Evolutionary conservation across 805 yeast species (phyloP), one percentile per base, ranked within the genome.

Genomic region (Metschnikowia continentalis): DNA sequence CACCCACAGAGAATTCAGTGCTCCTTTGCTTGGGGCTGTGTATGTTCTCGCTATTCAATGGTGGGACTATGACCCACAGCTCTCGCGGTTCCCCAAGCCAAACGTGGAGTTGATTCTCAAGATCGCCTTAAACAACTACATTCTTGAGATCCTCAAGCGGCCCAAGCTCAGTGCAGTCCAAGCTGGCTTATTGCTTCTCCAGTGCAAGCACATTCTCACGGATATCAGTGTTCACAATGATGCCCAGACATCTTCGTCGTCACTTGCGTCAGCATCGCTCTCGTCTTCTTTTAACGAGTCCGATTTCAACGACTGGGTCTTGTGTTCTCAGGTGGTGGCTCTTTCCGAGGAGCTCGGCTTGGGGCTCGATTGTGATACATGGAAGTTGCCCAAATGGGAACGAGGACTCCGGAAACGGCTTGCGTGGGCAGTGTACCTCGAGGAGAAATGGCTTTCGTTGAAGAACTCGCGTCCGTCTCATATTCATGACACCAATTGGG

Each of bases 321-420:
- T 91, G 38, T 86, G 89, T 63, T 87, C 95, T 2, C 95, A 89
- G 57, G 88, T 92, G 20, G 91, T 89, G 5, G 86, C 96, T 0
- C 68, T 91, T 17, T 84, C 97, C 0, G 97, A 92, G 67, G 96
- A 92, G 58, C 72, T 92, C 15, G 97, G 98, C 0, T 72, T 92
- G 10, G 96, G 96, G 0, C 74, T 89, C n/a, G 92, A 91, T 62
- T 91, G 97, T 61, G 83, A 86, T 51, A 80, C 79, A 56, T 92
- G 99, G 99, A 84, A 87, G 61, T 70, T 92, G 35, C 98, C 98
- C 0, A 84, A 86, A 59, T 94, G 98, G 98, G 99, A 92, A 63
- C 76, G 96, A 46, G 95, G 96, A 5, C 70, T 92, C 45, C 76
- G 99, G 47, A 80, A 89, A 59, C 75, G 98, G 52, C 69, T 92